Conservation (phyloP, 1,139 yeast species). For the Torulaspora globosa region DNA sequence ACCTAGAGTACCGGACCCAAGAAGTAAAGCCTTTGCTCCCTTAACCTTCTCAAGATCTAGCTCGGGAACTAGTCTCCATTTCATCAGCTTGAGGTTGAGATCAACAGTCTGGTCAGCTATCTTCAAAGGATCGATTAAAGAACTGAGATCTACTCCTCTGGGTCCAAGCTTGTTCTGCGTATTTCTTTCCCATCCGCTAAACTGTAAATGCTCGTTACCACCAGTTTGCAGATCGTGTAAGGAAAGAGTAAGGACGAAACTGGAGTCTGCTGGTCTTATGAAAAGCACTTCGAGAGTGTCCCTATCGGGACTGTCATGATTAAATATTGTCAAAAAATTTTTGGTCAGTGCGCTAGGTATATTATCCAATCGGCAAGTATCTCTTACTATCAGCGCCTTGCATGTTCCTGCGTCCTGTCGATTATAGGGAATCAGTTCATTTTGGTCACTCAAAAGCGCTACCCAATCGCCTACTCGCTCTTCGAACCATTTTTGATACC, state of each 20-base stretch:
- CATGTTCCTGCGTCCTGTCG: conserved; percentile 13
- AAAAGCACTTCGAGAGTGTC: conserved; percentile 42
- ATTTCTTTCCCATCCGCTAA: conserved; percentile 90
- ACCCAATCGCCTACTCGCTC: conserved; percentile 30
- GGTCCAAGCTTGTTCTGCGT: conserved; percentile 70
- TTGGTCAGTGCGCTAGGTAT: conserved; percentile 61
- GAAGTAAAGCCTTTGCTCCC: conserved; percentile 57
- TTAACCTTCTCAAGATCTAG: conserved; percentile 64
- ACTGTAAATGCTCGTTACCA: conserved; percentile 36
- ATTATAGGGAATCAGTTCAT: conserved; percentile 22
- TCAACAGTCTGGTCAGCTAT: conserved; percentile 91
- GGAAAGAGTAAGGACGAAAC: conserved; percentile 27
- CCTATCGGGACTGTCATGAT: conserved; percentile 39
- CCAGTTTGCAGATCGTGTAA: conserved; percentile 12
- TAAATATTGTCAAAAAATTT: conserved; percentile 60
- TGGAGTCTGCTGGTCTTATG: conserved; percentile 33
- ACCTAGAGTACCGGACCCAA: conserved; percentile 98
- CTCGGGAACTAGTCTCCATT: conserved; percentile 90
- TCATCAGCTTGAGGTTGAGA: conserved; percentile 84
- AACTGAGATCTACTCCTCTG: conserved; percentile 73
- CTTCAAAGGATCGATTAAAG: conserved; percentile 72
- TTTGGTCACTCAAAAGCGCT: conserved; percentile 23
- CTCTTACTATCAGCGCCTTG: conserved; percentile 51
- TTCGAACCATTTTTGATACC: conserved; percentile 21
- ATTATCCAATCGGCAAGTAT: conserved; percentile 49